These are phyloP conservation scores for Solanum dulcamara DNA, from an alignment of 257 asterid species.

Conservation along the genomic window DNA sequence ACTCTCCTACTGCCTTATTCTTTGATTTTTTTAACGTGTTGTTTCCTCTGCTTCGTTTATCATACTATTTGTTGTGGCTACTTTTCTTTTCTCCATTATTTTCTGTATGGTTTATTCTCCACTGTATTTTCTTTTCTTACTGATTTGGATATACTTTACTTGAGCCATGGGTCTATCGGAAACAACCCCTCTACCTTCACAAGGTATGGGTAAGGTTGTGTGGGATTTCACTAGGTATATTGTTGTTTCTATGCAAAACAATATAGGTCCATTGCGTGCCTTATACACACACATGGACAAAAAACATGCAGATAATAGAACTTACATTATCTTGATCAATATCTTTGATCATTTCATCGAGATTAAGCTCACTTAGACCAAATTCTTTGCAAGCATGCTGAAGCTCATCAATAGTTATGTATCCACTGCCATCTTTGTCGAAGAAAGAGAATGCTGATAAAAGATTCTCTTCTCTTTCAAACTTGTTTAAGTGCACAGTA, in stretches of 20 bases:
- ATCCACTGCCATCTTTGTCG: slow-evolving; percentile 90
- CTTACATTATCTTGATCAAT: slow-evolving; percentile 87
- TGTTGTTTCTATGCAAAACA: neutral
- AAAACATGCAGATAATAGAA: neutral
- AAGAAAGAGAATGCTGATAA: slow-evolving; percentile 81
- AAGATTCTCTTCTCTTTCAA: slow-evolving; percentile 82
- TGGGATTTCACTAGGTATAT: neutral
- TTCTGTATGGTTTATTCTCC: no score
- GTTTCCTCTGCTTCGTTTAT: no score
- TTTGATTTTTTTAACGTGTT: no score
- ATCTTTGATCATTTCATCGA: slow-evolving; percentile 84
- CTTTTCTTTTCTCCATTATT: no score
- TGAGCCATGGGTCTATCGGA: no score
- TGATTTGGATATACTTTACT: no score
- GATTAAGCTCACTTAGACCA: slow-evolving; percentile 72
- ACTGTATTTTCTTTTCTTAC: no score
- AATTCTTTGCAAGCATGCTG: slow-evolving; percentile 91
- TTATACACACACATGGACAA: neutral
- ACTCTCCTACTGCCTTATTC: no score
- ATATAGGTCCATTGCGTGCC: neutral
- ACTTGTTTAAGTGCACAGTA: slow-evolving; percentile 86
- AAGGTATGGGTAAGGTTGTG: no score
- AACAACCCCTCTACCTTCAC: no score
- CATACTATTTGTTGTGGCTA: no score
- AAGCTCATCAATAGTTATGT: slow-evolving; percentile 87